Conservation (phyloP, 495 filamentous ascomycete genomes). For the Lasiosphaeris hirsuta region DNA sequence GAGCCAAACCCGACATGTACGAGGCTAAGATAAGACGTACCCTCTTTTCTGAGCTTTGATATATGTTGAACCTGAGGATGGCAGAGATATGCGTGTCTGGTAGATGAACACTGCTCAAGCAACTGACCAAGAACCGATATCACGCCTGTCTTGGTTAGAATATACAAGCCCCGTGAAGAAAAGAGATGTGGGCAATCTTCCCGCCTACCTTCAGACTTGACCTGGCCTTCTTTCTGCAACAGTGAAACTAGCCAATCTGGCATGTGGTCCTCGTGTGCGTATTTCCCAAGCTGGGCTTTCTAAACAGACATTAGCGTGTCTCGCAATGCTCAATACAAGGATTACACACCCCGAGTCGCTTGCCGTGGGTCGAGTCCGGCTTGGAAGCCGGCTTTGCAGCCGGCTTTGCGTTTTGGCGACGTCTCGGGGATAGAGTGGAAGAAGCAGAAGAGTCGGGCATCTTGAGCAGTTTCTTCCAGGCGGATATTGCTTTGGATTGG, state of each 20-base stretch:
- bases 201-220: slow-evolving; percentile 50
- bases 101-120: slow-evolving; percentile 60
- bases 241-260: slow-evolving; percentile 70
- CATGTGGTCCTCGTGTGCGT: slow-evolving; percentile 87
- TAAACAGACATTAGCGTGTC: background rate
- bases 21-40: slow-evolving; percentile 18
- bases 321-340: background rate
- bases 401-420: slow-evolving; percentile 9
- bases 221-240: slow-evolving; percentile 61
- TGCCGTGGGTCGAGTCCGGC: slow-evolving; percentile 13
- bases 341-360: slow-evolving; percentile 24
- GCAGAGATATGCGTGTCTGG: slow-evolving; percentile 74
- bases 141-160: slow-evolving; percentile 48
- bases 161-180: slow-evolving; percentile 37
- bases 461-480: slow-evolving; percentile 24
- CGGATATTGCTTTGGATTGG: slow-evolving; percentile 24
- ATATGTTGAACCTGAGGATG: slow-evolving; percentile 73
- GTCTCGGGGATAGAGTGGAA: slow-evolving; percentile 1
- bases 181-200: too few species aligned
- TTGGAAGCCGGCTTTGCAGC: background rate
- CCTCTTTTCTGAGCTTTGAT: slow-evolving; percentile 72
- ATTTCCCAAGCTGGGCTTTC: slow-evolving; percentile 72
- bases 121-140: slow-evolving; percentile 70
- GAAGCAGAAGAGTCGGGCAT: slow-evolving; percentile 22
- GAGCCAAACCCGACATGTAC: background rate